Evolutionary conservation across 1,284 basidiomycete species (phyloP).

Genomic region (Trichosporon inkin): DNA sequence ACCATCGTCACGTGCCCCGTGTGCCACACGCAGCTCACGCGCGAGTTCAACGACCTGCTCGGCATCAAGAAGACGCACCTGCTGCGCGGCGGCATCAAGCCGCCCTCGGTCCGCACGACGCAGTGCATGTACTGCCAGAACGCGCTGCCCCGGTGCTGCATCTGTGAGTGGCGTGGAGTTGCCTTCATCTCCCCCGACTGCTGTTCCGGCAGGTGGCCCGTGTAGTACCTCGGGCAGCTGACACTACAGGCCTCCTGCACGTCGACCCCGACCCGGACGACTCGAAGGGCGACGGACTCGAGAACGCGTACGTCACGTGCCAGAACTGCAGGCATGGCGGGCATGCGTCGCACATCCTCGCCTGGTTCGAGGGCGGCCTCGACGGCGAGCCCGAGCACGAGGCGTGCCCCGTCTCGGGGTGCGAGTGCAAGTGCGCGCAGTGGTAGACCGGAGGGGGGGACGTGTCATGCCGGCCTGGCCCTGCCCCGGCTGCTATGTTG

Average conservation of each 20-base stretch:
- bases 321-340: slow-evolving; percentile 50
- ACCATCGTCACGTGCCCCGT: slow-evolving; percentile 35
- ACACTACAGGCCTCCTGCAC: slow-evolving; percentile 31
- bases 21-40: slow-evolving; percentile 38
- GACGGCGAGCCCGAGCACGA: slow-evolving; percentile 41
- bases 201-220: too few species aligned
- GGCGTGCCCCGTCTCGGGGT: slow-evolving; percentile 46
- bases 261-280: slow-evolving; percentile 30
- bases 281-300: slow-evolving; percentile 33
- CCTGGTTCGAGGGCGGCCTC: slow-evolving; percentile 47
- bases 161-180: slow-evolving; percentile 35
- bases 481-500: neutral
- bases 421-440: slow-evolving; percentile 42
- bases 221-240: neutral
- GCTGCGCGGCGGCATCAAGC: slow-evolving; percentile 33
- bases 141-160: slow-evolving; percentile 43
- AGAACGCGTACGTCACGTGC: slow-evolving; percentile 46
- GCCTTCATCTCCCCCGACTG: too few species aligned
- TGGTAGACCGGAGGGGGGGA: slow-evolving; percentile 24
- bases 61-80: slow-evolving; percentile 38
- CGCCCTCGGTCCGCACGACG: slow-evolving; percentile 41
- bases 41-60: slow-evolving; percentile 34
- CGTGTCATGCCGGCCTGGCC: too few species aligned
- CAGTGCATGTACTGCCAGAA: slow-evolving; percentile 42
- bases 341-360: slow-evolving; percentile 44